Evolutionary conservation across 306 rosid genomes (phyloP), one percentile per base, ranked within the genome.

Genomic region (Parietaria judaica): DNA sequence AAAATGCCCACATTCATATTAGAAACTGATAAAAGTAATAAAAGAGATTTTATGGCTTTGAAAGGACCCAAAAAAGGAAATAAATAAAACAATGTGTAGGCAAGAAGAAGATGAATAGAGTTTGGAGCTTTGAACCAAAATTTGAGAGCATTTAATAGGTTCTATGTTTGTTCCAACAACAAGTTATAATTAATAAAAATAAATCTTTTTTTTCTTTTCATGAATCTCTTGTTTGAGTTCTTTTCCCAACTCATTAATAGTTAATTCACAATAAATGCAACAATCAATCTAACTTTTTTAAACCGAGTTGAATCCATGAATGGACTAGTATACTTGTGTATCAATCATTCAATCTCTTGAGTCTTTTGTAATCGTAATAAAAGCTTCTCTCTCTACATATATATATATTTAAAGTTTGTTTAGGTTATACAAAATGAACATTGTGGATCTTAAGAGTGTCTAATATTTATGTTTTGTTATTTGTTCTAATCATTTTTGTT

Each of bases 111-210:
- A 61, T 61, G 11, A 70, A 62, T 5, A 41, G 52, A 14, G 58
- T 48, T 23, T 6, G 6, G 49, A 13, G 14, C 4, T 34, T 43
- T 65, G 57, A 36, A 51, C 66, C 61, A 9, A 7, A 3, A 58
- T 45, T 58, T 72, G 23, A 45, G 17, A 14, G 71, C 71, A 72
- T 58, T 72, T 4, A 72, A 34, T 72, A 53, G 55, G 7, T 35
- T 51, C 71, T 58, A 41, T 41, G 45, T 41, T 41, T 41, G 45
- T 41, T 41, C 45, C 45, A 41, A 41, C 45, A 41, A 41, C 6
- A 41, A 41, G 9, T 5, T 1, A 41, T 41, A 41, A 8, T 41
- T 41, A 41, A 41, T 41, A 41, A 41, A 41, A 41, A 1, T 5
- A 41, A 41, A 41, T 41, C 45, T 1, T 41, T 41, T 5, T 41